Evolutionary conservation across 176 grass and related monocot genomes (phyloP).

Genomic region (Oryza rufipogon): DNA sequence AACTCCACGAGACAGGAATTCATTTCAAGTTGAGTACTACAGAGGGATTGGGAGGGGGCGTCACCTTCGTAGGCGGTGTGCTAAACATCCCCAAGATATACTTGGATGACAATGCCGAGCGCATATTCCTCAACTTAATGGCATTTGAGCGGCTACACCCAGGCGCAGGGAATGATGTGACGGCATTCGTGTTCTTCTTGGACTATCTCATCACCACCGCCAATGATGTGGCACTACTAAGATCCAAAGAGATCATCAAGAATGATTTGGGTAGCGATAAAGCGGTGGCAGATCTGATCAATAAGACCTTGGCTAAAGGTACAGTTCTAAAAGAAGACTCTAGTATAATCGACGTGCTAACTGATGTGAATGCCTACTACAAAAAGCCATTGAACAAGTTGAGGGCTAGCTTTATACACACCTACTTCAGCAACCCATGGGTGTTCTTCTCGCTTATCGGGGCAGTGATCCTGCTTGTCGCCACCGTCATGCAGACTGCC

Average conservation of each 20-base stretch:
- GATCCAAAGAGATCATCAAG: conserved; percentile 19
- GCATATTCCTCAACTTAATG: conserved; percentile 42
- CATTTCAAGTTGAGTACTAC: conserved; percentile 41
- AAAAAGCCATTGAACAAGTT: neutral
- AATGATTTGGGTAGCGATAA: conserved; percentile 23
- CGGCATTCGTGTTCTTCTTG: conserved; percentile 60
- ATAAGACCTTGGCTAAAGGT: conserved; percentile 7
- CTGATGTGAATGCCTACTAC: neutral
- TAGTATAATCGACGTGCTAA: neutral
- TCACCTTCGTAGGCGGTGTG: conserved; percentile 39
- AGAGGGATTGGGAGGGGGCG: neutral
- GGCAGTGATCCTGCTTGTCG: conserved; percentile 13
- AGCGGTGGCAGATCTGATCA: conserved; percentile 32
- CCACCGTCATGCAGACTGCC: no score
- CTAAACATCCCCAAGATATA: conserved; percentile 43
- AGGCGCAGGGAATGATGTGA: conserved; percentile 40
- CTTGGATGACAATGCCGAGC: conserved; percentile 43
- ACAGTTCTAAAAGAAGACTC: neutral
- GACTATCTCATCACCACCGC: conserved; percentile 55
- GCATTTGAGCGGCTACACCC: conserved; percentile 59
- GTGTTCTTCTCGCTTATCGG: neutral
- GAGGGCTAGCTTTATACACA: conserved; percentile 32
- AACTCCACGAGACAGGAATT: conserved; percentile 60
- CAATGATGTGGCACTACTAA: conserved; percentile 40
- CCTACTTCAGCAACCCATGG: conserved; percentile 46